Percentiles rank a stretch among this genome's conserved stretches.
Evolutionary conservation across 2,329 filamentous ascomycete genomes (phyloP).

Genomic region (Trichoderma atroviride): DNA sequence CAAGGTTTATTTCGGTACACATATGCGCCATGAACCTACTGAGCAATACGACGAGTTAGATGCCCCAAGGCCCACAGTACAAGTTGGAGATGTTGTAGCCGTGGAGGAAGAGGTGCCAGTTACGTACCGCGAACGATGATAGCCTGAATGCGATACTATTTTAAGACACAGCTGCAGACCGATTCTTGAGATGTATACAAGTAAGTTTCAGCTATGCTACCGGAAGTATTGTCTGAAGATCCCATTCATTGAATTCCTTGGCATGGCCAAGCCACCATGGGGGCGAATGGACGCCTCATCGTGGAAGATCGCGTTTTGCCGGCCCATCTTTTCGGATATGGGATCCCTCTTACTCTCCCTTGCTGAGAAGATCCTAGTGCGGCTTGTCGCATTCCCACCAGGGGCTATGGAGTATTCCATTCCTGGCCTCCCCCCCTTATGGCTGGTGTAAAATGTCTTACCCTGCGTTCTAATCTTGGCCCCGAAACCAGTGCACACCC

Average conservation of each 20-base stretch:
- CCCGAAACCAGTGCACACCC: neutral
- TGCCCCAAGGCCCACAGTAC: slow-evolving; percentile 46
- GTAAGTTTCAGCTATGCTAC: neutral
- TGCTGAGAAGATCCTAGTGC: neutral
- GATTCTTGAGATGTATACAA: neutral
- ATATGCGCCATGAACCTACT: slow-evolving; percentile 60
- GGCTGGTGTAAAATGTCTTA: slow-evolving; percentile 17
- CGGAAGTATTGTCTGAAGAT: neutral
- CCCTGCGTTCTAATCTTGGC: neutral
- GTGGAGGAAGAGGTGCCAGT: slow-evolving; percentile 1
- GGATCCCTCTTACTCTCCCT: neutral
- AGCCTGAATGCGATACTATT: slow-evolving; percentile 1
- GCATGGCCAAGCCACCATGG: neutral
- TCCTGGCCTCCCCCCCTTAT: neutral
- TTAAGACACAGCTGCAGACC: neutral
- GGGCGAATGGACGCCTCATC: neutral
- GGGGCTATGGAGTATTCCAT: slow-evolving; percentile 16
- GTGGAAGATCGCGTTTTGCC: neutral
- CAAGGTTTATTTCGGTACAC: slow-evolving; percentile 87
- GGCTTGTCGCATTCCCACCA: neutral
- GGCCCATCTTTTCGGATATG: neutral
- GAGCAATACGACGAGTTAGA: slow-evolving; percentile 26
- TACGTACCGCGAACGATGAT: neutral
- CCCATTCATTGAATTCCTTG: neutral
- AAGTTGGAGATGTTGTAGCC: slow-evolving; percentile 52